A percentile compares a stretch with the other conserved stretches of the same genome.
These are phyloP conservation scores for Tylopilus plumbeoviolaceoides DNA, from an alignment of 768 basidiomycete species.

Conservation along the genomic window DNA sequence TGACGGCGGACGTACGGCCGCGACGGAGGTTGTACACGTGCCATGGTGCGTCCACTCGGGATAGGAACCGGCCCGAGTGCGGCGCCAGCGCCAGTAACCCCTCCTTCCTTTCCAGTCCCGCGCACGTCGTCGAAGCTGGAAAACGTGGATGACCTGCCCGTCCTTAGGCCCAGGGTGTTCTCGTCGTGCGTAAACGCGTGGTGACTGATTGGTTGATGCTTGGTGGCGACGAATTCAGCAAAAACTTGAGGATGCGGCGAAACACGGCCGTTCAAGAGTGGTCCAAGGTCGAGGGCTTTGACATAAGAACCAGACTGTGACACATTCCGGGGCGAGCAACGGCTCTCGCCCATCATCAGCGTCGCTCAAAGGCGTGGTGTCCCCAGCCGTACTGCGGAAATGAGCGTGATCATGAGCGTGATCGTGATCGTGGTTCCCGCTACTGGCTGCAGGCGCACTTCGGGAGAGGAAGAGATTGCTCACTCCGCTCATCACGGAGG, in stretches of 20 bases:
- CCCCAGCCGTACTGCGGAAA: conserved; percentile 8
- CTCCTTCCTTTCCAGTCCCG: no score
- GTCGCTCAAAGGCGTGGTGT: conserved; percentile 8
- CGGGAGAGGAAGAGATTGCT: conserved; percentile 51
- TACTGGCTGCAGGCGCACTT: conserved; percentile 35
- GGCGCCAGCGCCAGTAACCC: no score
- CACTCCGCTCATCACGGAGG: conserved; percentile 27
- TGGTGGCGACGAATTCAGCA: no score
- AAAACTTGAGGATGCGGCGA: no score
- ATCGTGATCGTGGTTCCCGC: no score
- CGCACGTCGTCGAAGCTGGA: background rate
- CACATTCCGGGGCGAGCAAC: conserved; percentile 3
- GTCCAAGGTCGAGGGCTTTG: conserved; percentile 36
- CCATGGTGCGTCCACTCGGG: no score
- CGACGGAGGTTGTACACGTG: conserved; percentile 64
- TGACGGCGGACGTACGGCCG: no score
- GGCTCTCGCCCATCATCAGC: background rate
- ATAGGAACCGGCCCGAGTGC: no score
- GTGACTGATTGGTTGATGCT: no score
- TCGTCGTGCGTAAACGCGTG: no score
- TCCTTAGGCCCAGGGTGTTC: no score
- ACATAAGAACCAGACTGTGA: conserved; percentile 42
- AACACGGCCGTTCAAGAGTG: conserved; percentile 2
- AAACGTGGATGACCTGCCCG: no score
- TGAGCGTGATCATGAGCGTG: conserved; percentile 8